Percentiles rank a stretch among this genome's conserved stretches.
Conservation (phyloP, 2,329 filamentous ascomycete genomes). For the Fusarium clavum region DNA sequence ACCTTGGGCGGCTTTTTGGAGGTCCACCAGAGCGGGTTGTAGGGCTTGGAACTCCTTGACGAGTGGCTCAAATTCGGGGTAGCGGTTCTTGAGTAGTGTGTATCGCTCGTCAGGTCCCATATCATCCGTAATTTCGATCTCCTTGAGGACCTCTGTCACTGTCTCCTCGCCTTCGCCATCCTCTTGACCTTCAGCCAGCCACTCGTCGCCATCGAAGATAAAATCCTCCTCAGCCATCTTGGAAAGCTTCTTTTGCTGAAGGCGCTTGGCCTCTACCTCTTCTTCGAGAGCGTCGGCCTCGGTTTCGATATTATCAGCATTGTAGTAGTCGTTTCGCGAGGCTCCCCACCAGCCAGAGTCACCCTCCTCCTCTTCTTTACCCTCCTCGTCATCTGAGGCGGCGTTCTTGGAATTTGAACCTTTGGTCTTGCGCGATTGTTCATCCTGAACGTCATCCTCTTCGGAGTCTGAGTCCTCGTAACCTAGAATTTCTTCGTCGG, state of each 20-base stretch:
- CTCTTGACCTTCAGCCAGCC: constrained; percentile 71
- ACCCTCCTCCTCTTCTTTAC: constrained; percentile 62
- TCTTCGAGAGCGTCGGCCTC: constrained; percentile 84
- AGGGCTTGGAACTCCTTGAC: constrained; percentile 82
- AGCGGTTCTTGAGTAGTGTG: constrained; percentile 80
- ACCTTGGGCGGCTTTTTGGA: constrained; percentile 68
- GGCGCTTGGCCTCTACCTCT: constrained; percentile 86
- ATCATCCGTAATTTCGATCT: constrained; percentile 82
- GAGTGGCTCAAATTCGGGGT: constrained; percentile 92
- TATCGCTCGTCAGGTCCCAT: constrained; percentile 81
- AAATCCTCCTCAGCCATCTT: constrained; percentile 94
- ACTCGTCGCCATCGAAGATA: constrained; percentile 89
- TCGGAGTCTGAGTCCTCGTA: constrained; percentile 60
- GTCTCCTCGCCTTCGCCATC: constrained; percentile 66
- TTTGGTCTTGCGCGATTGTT: constrained; percentile 50
- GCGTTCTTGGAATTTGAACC: constrained; percentile 48
- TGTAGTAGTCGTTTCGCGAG: constrained; percentile 91
- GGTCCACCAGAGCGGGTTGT: constrained; percentile 70
- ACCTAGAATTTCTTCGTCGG: constrained; percentile 71
- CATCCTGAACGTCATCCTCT: constrained; percentile 59
- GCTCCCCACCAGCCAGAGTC: constrained; percentile 85
- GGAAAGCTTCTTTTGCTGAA: constrained; percentile 91
- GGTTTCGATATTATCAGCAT: constrained; percentile 79
- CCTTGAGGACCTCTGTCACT: constrained; percentile 88
- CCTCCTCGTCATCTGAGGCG: constrained; percentile 67